Evolutionary conservation across 2,329 filamentous ascomycete species (phyloP).

Genomic region (Boeremia lycopersici): DNA sequence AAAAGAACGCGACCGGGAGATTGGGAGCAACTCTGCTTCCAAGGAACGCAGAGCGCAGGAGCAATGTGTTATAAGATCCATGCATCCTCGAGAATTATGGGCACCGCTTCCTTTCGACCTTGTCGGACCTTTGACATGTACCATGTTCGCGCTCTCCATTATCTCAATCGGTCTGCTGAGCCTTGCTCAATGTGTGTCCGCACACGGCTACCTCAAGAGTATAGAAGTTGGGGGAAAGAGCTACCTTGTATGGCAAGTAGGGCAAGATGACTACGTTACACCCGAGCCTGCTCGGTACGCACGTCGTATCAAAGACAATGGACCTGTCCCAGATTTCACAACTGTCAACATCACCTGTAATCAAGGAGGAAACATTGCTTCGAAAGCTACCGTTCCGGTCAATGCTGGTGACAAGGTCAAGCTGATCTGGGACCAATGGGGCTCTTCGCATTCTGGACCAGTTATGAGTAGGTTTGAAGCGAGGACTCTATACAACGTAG

Average conservation of each 20-base stretch:
- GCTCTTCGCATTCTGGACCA: conserved; percentile 42
- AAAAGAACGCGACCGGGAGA: too few species aligned
- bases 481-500: too few species aligned
- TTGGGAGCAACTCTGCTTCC: too few species aligned
- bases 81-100: neutral
- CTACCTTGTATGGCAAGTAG: conserved; percentile 27
- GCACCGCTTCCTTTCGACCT: too few species aligned
- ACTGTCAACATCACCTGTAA: conserved; percentile 27
- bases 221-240: conserved; percentile 21
- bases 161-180: neutral
- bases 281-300: conserved; percentile 23
- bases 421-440: conserved; percentile 43
- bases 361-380: conserved; percentile 30
- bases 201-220: conserved; percentile 23
- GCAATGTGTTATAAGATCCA: neutral
- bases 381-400: conserved; percentile 28
- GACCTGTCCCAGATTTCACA: conserved; percentile 27
- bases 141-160: neutral
- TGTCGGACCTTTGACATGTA: too few species aligned
- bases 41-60: too few species aligned
- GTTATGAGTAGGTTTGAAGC: conserved; percentile 30
- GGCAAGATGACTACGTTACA: conserved; percentile 22
- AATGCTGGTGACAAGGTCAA: conserved; percentile 31
- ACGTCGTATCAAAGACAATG: conserved; percentile 23
- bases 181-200: conserved; percentile 1